phyloP scores from a whole-genome alignment of 805 yeast species.

The Candida glaebosa region DNA sequence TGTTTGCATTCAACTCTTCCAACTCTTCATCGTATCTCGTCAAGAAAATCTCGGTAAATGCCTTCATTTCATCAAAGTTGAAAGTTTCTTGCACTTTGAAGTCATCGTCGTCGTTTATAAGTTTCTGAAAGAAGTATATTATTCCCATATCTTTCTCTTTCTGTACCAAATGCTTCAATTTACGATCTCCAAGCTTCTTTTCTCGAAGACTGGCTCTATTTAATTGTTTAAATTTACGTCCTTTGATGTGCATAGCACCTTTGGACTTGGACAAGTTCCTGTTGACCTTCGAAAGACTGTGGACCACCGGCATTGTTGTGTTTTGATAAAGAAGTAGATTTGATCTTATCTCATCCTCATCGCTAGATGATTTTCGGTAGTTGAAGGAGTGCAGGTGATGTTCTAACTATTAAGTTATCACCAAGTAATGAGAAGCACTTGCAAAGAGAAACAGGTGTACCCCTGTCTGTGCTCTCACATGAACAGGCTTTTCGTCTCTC shows the following conservation, averaged over 20 bases:
- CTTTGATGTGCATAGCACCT: constrained; percentile 75
- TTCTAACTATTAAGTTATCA: background rate
- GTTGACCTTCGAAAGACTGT: constrained; percentile 61
- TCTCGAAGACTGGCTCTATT: constrained; percentile 87
- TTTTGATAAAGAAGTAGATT: background rate
- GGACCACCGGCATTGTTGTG: constrained; percentile 59
- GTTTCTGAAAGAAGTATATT: constrained; percentile 50
- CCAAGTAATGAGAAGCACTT: background rate
- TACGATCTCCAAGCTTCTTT: constrained; percentile 58
- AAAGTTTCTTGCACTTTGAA: constrained; percentile 29
- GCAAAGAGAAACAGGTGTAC: too few species aligned
- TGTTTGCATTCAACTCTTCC: constrained; percentile 50
- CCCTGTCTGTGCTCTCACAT: too few species aligned
- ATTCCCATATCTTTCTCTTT: constrained; percentile 60
- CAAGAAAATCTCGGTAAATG: constrained; percentile 59
- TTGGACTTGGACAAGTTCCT: constrained; percentile 55
- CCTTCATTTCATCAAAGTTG: constrained; percentile 54
- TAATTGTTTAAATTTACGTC: constrained; percentile 81
- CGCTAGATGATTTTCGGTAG: background rate
- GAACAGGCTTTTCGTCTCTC: too few species aligned
- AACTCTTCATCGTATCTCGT: constrained; percentile 75
- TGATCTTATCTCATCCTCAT: background rate
- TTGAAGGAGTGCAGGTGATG: constrained; percentile 1
- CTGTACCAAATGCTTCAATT: constrained; percentile 53
- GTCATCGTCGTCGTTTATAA: constrained; percentile 11